A percentile compares a stretch with the other conserved stretches of the same genome.
Conservation (phyloP, 805 yeast species). For the Lipomyces yamadae region DNA sequence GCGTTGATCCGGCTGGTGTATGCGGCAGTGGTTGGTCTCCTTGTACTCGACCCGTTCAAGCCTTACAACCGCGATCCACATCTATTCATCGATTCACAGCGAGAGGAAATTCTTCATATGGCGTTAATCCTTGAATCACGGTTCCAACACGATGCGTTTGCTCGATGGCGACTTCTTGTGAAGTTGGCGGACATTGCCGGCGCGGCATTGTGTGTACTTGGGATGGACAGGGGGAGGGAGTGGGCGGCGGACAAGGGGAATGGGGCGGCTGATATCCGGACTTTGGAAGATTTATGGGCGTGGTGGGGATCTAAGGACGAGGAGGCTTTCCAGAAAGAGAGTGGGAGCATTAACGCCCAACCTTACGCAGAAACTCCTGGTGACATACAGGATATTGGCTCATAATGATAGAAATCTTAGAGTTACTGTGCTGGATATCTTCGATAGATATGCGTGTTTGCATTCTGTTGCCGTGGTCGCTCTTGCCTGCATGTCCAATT, state of each 20-base stretch:
- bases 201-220: slow-evolving; percentile 18
- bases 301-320: slow-evolving; percentile 21
- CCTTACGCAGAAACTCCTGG: slow-evolving; percentile 1
- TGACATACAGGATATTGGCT: neutral
- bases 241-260: slow-evolving; percentile 22
- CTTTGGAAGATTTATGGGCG: slow-evolving; percentile 25
- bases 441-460: too few species aligned
- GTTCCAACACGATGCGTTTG: slow-evolving; percentile 13
- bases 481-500: too few species aligned
- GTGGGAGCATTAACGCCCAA: slow-evolving; percentile 4
- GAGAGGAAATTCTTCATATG: slow-evolving; percentile 15
- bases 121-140: slow-evolving; percentile 12
- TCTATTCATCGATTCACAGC: slow-evolving; percentile 15
- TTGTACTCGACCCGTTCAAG: slow-evolving; percentile 16
- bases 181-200: slow-evolving; percentile 18
- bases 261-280: slow-evolving; percentile 19
- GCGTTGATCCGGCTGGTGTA: slow-evolving; percentile 23
- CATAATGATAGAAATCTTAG: neutral
- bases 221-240: slow-evolving; percentile 11
- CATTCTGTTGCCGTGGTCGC: too few species aligned
- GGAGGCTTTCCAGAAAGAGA: slow-evolving; percentile 4
- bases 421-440: too few species aligned
- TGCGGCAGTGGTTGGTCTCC: slow-evolving; percentile 28
- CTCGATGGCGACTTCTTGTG: slow-evolving; percentile 20
- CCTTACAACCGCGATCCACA: slow-evolving; percentile 12